Base-by-base conservation (phyloP, 2,329 filamentous ascomycete genomes). In the Ampelomyces quisqualis region DNA sequence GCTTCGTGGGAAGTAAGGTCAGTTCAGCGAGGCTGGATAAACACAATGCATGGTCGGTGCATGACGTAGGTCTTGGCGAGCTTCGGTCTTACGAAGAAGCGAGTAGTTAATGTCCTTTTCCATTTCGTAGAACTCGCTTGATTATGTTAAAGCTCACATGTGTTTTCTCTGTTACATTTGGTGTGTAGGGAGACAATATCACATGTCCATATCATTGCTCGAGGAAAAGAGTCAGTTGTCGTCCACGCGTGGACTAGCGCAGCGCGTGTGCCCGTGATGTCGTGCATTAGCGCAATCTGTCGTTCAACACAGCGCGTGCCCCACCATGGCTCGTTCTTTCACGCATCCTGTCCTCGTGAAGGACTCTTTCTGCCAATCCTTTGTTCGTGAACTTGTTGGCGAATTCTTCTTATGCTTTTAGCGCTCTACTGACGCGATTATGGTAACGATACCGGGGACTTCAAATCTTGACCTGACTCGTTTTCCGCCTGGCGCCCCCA, bases 221-320 rank as follows among this genome's bases (percentile, higher is more conserved):
- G n/a, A 13, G 18, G 5, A 1, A 20, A 11, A n/a, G 18, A 13
- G 10, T 21, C 18, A 32, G 33, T 17, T 11, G 14, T 7, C 14
- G 5, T 14, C 29, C 19, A 11, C 7, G 14, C 13, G 22, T 10
- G 32, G 38, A 5, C n/a, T 47, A 30, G 49, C 13, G 11, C 28
- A 19, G 10, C 53, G 49, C 57, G 55, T 30, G 28, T 38, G 53
- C 61, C 51, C 50, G 49, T 64, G 60, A 64, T 51, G 31, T 44
- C 41, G 47, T 44, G 49, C 47, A 54, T 51, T 62, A 62, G 62
- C 58, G 55, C 43, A 50, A 35, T 37, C 30, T 44, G 9, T 21
- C 39, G 17, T 24, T 30, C 35, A 37, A 40, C 33, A 33, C 44
- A 42, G 36, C 42, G 45, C 43, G 41, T 35, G 23, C 48, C 47